phyloP scores from a whole-genome alignment of 169 alveolate species.

The Cryptosporidium tyzzeri region DNA sequence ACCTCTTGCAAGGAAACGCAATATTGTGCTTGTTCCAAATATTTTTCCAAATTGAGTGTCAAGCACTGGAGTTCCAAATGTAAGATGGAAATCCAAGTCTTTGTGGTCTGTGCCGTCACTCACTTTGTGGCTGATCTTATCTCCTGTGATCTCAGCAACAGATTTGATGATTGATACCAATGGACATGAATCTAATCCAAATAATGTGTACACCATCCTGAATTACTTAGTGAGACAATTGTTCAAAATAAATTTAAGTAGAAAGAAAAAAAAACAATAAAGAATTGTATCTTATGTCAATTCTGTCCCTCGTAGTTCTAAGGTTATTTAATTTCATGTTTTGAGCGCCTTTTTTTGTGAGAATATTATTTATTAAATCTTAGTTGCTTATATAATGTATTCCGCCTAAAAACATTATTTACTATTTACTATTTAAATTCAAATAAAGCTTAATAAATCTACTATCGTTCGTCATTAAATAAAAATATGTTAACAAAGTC shows the following conservation, averaged over 20 bases:
- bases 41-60: conserved; percentile 32
- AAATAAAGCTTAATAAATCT: no score
- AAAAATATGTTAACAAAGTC: background rate
- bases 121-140: conserved; percentile 18
- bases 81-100: conserved; percentile 1
- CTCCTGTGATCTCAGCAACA: conserved; percentile 57
- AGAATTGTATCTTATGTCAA: background rate
- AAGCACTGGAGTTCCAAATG: conserved; percentile 33
- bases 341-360: conserved; percentile 7
- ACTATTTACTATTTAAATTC: no score
- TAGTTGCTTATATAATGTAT: no score
- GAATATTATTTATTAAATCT: background rate
- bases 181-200: conserved; percentile 19
- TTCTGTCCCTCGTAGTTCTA: background rate
- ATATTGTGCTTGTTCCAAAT: conserved; percentile 49
- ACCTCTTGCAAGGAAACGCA: conserved; percentile 56
- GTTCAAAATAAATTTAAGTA: background rate
- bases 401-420: no score
- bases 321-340: background rate
- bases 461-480: no score
- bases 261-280: background rate
- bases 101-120: conserved; percentile 9
- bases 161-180: conserved; percentile 23
- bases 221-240: background rate
- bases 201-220: conserved; percentile 3